Evolutionary conservation across 164 flowering plant genomes (phyloP).

Genomic region (Vitis rupestris): DNA sequence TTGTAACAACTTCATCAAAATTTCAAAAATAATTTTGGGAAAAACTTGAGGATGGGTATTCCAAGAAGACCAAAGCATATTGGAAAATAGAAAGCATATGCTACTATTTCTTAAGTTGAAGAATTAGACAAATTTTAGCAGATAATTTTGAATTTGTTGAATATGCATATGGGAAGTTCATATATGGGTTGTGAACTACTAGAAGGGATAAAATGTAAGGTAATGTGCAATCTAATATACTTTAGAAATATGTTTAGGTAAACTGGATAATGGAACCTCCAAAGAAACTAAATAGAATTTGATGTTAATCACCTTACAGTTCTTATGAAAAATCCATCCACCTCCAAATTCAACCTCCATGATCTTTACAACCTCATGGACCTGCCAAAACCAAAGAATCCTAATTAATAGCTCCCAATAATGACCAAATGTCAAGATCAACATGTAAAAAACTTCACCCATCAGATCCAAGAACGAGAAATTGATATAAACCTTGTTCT

Average conservation of each 20-base stretch:
- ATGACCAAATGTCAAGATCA: too few species aligned
- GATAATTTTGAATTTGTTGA: too few species aligned
- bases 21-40: too few species aligned
- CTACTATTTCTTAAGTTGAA: too few species aligned
- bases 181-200: too few species aligned
- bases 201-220: too few species aligned
- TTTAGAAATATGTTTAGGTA: neutral
- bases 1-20: too few species aligned
- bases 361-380: conserved; percentile 64
- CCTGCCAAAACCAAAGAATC: conserved; percentile 36
- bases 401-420: neutral
- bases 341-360: conserved; percentile 78
- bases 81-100: too few species aligned
- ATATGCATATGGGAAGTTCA: too few species aligned
- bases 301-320: conserved; percentile 54
- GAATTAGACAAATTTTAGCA: too few species aligned
- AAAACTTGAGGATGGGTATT: too few species aligned
- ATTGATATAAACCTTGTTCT: conserved; percentile 53
- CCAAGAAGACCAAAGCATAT: too few species aligned
- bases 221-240: neutral
- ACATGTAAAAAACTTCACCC: neutral
- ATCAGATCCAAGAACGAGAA: conserved; percentile 1
- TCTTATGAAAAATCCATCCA: conserved; percentile 63
- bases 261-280: neutral
- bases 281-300: neutral